Evolutionary conservation across 1,284 basidiomycete genomes (phyloP).

Genomic region (Schizophyllum amplum): DNA sequence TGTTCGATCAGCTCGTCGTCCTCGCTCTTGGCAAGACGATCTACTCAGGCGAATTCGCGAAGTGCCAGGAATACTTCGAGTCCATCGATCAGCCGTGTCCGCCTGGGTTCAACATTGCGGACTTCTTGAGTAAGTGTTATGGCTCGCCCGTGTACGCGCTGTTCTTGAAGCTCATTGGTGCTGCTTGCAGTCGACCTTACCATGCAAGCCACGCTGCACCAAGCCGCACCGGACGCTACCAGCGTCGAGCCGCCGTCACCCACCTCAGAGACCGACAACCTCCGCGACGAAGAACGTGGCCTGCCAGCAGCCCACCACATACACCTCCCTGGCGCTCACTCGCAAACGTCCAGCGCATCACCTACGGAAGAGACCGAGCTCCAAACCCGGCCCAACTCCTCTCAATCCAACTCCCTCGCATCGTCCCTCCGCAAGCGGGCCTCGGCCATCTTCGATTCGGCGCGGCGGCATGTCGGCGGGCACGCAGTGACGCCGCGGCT

Average conservation of each 20-base stretch:
- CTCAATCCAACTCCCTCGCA: slow-evolving; percentile 34
- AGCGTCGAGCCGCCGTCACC: slow-evolving; percentile 27
- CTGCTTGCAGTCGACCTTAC: slow-evolving; percentile 64
- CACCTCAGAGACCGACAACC: slow-evolving; percentile 30
- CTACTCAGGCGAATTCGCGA: slow-evolving; percentile 59
- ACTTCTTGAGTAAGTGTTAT: slow-evolving; percentile 83
- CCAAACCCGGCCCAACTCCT: slow-evolving; percentile 37
- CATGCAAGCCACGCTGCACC: slow-evolving; percentile 60
- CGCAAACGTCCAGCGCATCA: slow-evolving; percentile 21
- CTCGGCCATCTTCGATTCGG: slow-evolving; percentile 57
- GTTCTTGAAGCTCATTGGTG: not conserved
- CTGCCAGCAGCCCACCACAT: slow-evolving; percentile 23
- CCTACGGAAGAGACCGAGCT: slow-evolving; percentile 47
- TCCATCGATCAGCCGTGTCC: slow-evolving; percentile 81
- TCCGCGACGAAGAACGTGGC: slow-evolving; percentile 59
- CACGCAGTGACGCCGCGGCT: slow-evolving; percentile 54
- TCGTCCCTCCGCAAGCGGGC: slow-evolving; percentile 68
- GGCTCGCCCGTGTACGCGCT: not conserved
- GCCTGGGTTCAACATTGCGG: slow-evolving; percentile 94
- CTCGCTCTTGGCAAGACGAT: slow-evolving; percentile 80
- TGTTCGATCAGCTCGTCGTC: slow-evolving; percentile 89
- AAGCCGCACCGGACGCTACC: slow-evolving; percentile 28
- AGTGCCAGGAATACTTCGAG: slow-evolving; percentile 78
- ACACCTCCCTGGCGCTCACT: slow-evolving; percentile 28
- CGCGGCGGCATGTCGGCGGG: slow-evolving; percentile 13